Percentiles rank a stretch among this genome's conserved stretches.
phyloP scores from a whole-genome alignment of 73 alveolate genomes.

The Breviolum minutum region DNA sequence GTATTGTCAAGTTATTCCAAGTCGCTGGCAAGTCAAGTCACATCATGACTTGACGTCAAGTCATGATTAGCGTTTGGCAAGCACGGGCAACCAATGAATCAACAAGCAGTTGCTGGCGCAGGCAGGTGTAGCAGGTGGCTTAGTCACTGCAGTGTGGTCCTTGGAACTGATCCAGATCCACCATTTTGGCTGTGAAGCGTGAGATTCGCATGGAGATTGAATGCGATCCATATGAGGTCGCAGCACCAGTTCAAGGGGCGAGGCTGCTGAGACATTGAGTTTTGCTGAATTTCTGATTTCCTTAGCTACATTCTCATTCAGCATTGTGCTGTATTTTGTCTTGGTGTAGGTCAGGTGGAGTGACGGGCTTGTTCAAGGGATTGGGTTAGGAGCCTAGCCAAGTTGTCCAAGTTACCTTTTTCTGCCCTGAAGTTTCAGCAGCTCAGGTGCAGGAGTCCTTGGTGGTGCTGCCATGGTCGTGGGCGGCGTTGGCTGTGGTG shows the following conservation, averaged over 20 bases:
- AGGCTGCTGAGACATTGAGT: not conserved
- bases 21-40: too few relatives aligned
- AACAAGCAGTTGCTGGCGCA: not conserved
- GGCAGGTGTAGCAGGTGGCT: constrained; percentile 87
- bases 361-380: constrained; percentile 53
- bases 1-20: too few relatives aligned
- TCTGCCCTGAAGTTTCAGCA: not conserved
- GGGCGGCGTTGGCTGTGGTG: constrained; percentile 91
- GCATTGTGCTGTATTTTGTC: not conserved
- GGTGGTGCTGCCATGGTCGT: constrained; percentile 93
- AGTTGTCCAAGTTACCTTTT: not conserved
- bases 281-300: not conserved
- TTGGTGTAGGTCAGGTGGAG: constrained; percentile 68
- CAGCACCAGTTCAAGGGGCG: constrained; percentile 82
- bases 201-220: too few relatives aligned
- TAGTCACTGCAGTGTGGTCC: constrained; percentile 42
- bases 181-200: too few relatives aligned
- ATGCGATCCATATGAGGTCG: not conserved
- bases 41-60: too few relatives aligned
- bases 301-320: too few relatives aligned
- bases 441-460: constrained; percentile 59
- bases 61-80: too few relatives aligned
- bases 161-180: not conserved
- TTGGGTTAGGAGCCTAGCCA: constrained; percentile 16
- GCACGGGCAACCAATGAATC: too few relatives aligned